phyloP scores from a whole-genome alignment of 306 rosid genomes.

The Ammopiptanthus mongolicus region DNA sequence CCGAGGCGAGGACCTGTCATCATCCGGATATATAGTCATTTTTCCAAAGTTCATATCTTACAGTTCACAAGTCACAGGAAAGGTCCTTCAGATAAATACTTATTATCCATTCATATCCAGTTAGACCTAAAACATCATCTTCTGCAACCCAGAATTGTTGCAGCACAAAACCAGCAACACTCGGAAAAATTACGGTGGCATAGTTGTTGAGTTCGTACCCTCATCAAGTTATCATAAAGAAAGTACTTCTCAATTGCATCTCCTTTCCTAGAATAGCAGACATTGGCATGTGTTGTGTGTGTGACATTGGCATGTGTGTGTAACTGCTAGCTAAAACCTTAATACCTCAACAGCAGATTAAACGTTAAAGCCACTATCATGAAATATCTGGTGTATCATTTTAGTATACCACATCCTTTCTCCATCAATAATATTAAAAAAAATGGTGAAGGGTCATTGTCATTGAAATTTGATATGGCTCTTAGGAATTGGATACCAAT shows the following conservation, averaged over 20 bases:
- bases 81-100: neutral
- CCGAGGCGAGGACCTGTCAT: neutral
- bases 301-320: too few relatives aligned
- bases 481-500: constrained; percentile 4
- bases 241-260: neutral
- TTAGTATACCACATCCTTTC: too few relatives aligned
- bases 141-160: neutral
- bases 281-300: too few relatives aligned
- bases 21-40: neutral
- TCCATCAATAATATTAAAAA: too few relatives aligned
- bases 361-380: too few relatives aligned
- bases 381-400: too few relatives aligned
- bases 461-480: neutral
- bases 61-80: neutral
- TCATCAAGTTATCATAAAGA: neutral
- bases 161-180: neutral
- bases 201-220: neutral
- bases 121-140: neutral
- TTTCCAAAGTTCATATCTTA: neutral
- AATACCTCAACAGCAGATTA: neutral
- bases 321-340: too few relatives aligned
- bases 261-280: neutral
- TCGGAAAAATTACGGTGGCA: neutral
- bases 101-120: neutral
- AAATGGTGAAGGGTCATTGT: neutral